Evolutionary conservation across 1,284 basidiomycete species (phyloP).

Genomic region (Megacollybia platyphylla): DNA sequence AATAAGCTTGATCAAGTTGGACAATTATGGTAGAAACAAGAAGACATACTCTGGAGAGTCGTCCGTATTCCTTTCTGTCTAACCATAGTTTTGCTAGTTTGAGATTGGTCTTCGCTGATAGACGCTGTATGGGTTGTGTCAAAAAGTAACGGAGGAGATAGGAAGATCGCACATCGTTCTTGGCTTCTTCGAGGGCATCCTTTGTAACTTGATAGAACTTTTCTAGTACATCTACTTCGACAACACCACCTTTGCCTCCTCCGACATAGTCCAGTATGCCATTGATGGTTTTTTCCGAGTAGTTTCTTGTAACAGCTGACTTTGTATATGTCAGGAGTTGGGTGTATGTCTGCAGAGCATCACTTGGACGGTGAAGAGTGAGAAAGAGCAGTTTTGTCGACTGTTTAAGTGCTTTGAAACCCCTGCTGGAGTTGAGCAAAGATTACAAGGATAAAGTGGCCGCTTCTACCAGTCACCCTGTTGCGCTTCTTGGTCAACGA

Average conservation of each 20-base stretch:
- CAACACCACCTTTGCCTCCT: slow-evolving; percentile 72
- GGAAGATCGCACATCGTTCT: slow-evolving; percentile 75
- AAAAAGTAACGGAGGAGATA: neutral
- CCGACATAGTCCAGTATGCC: slow-evolving; percentile 98
- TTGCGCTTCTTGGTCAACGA: slow-evolving; percentile 81
- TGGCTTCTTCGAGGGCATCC: slow-evolving; percentile 80
- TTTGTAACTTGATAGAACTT: slow-evolving; percentile 94
- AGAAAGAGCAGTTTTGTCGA: slow-evolving; percentile 92
- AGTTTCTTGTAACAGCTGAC: slow-evolving; percentile 82
- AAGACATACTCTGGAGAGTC: slow-evolving; percentile 61
- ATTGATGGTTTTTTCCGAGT: slow-evolving; percentile 97
- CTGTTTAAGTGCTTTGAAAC: slow-evolving; percentile 98
- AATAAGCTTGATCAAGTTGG: slow-evolving; percentile 37
- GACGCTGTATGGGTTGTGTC: slow-evolving; percentile 39
- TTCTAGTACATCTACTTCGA: slow-evolving; percentile 84
- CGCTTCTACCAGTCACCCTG: slow-evolving; percentile 78
- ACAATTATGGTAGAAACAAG: neutral
- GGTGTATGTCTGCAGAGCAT: slow-evolving; percentile 81
- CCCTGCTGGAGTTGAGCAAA: slow-evolving; percentile 39
- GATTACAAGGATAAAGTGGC: neutral
- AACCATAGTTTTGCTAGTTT: slow-evolving; percentile 98
- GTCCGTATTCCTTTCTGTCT: slow-evolving; percentile 83
- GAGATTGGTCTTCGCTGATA: slow-evolving; percentile 92
- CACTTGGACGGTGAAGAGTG: slow-evolving; percentile 61
- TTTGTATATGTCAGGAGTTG: slow-evolving; percentile 87